phyloP scores from a whole-genome alignment of 495 filamentous ascomycete genomes.

The Letharia lupina region DNA sequence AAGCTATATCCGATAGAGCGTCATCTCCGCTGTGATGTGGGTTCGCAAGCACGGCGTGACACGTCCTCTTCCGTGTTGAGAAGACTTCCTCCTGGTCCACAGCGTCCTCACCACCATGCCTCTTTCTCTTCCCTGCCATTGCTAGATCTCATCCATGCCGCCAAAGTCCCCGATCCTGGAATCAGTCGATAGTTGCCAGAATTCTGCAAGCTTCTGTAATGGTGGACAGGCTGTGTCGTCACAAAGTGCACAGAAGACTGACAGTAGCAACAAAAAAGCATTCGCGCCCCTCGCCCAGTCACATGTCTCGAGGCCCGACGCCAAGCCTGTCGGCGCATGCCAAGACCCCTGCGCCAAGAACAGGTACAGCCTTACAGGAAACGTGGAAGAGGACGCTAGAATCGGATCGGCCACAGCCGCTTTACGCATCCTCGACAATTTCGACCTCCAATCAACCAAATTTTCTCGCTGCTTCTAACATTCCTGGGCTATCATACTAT shows the following conservation, averaged over 20 bases:
- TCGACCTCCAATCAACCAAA: too few relatives aligned
- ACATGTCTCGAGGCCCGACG: neutral
- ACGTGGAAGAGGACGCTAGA: too few relatives aligned
- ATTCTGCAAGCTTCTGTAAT: neutral
- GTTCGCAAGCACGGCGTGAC: neutral
- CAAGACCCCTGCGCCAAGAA: too few relatives aligned
- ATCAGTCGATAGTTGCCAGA: neutral
- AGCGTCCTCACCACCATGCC: conserved; percentile 6
- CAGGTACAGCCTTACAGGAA: too few relatives aligned
- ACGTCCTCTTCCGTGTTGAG: conserved; percentile 5
- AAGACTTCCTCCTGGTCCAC: neutral
- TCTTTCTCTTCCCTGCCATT: conserved; percentile 21
- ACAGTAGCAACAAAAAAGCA: neutral
- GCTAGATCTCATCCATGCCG: neutral
- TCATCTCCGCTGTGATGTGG: conserved; percentile 1
- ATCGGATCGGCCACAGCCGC: too few relatives aligned
- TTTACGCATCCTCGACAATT: too few relatives aligned
- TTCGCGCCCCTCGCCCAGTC: too few relatives aligned
- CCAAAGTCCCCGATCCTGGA: too few relatives aligned
- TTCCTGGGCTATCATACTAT: too few relatives aligned
- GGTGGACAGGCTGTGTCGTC: neutral
- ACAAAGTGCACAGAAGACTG: neutral
- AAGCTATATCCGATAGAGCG: neutral
- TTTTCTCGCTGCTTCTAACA: too few relatives aligned
- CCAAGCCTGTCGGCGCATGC: neutral